phyloP scores from a whole-genome alignment of 495 filamentous ascomycete genomes.

The Penicillium herquei region DNA sequence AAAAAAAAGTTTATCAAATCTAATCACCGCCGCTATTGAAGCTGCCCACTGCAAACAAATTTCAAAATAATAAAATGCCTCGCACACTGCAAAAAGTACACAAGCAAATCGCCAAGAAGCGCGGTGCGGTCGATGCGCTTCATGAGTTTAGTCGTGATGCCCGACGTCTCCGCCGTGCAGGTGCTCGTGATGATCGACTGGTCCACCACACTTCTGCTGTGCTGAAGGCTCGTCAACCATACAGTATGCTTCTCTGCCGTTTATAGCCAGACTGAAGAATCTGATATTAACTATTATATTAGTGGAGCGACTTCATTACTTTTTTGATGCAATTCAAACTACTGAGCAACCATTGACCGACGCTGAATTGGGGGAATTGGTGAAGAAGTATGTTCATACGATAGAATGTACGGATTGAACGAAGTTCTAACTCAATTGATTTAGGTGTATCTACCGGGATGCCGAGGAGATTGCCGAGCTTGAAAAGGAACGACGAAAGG shows the following conservation, averaged over 20 bases:
- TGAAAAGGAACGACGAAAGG: conserved; percentile 73
- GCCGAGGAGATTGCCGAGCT: conserved; percentile 71
- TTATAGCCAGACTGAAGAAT: neutral
- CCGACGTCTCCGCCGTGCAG: conserved; percentile 69
- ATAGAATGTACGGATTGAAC: neutral
- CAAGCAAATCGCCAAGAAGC: conserved; percentile 80
- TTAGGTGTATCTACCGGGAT: conserved; percentile 73
- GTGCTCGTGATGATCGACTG: conserved; percentile 72
- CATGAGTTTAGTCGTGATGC: conserved; percentile 84
- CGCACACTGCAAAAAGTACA: conserved; percentile 71
- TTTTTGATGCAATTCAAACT: conserved; percentile 62
- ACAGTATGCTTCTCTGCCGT: conserved; percentile 55
- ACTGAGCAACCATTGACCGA: conserved; percentile 53
- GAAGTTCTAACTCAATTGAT: neutral
- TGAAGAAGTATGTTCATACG: conserved; percentile 52
- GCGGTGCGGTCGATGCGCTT: conserved; percentile 61
- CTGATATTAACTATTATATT: conserved; percentile 7
- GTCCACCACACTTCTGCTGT: conserved; percentile 60
- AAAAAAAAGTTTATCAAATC: conserved; percentile 25
- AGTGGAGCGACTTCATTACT: conserved; percentile 74
- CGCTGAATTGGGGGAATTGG: conserved; percentile 58
- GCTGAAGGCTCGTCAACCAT: conserved; percentile 64
- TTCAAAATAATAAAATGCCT: conserved; percentile 53
- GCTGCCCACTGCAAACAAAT: no score
- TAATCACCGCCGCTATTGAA: conserved; percentile 2